These are phyloP conservation scores for Wickerhamomyces pijperi DNA, from an alignment of 805 yeast genomes.

Conservation along the genomic window DNA sequence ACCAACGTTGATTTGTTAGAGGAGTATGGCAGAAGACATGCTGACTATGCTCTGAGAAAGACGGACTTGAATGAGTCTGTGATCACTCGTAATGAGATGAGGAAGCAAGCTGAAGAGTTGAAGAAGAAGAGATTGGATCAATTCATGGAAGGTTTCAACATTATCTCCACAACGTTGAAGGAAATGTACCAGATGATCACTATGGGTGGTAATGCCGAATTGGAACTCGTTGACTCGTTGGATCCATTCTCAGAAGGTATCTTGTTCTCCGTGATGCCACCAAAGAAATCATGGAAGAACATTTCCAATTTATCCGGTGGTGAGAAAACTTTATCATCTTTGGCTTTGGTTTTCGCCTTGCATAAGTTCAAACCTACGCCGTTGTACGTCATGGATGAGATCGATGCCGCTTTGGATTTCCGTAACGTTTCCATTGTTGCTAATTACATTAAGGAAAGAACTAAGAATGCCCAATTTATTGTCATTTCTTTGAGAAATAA, in stretches of 20 bases:
- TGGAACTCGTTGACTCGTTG: conserved; percentile 87
- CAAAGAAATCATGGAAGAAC: conserved; percentile 95
- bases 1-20: conserved; percentile 66
- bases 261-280: conserved; percentile 96
- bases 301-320: conserved; percentile 95
- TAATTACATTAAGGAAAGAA: conserved; percentile 88
- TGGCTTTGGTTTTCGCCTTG: conserved; percentile 91
- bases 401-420: conserved; percentile 97
- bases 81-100: conserved; percentile 49
- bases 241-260: conserved; percentile 99
- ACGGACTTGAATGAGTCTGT: conserved; percentile 61
- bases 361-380: conserved; percentile 97
- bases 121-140: conserved; percentile 71
- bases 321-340: conserved; percentile 88
- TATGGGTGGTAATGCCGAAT: conserved; percentile 98
- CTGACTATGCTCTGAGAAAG: conserved; percentile 55
- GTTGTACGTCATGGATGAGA: conserved; percentile 96
- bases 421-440: conserved; percentile 96
- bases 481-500: conserved; percentile 93
- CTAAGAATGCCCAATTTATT: conserved; percentile 92
- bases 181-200: conserved; percentile 98
- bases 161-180: conserved; percentile 77
- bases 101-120: conserved; percentile 52
- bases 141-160: conserved; percentile 85
- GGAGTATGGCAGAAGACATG: conserved; percentile 60